Evolutionary conservation across 192 early-diverging fungal genomes (phyloP).

Genomic region (Fimicolochytrium jonesii): DNA sequence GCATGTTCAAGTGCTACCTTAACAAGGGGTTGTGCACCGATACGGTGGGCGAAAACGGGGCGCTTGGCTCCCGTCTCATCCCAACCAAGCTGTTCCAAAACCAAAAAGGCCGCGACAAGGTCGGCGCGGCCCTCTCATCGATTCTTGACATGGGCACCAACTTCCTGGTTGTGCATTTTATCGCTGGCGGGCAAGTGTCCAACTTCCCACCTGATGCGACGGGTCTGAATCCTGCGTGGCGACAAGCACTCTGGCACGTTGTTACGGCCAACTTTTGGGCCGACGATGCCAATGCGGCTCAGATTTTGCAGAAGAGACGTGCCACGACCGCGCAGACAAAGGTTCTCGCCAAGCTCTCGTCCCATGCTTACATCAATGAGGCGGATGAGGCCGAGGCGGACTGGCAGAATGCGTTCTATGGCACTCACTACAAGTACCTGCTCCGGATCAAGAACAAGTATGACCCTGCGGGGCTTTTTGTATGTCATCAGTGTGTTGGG

Average conservation of each 20-base stretch:
- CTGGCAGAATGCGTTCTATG: conserved; percentile 45
- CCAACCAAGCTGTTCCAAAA: not conserved
- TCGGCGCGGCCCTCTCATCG: not conserved
- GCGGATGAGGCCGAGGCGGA: conserved; percentile 38
- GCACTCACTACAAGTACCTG: conserved; percentile 41
- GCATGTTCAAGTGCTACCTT: not conserved
- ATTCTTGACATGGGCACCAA: not conserved
- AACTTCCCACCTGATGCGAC: not conserved
- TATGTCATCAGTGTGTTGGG: conserved; percentile 43
- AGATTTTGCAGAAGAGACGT: not conserved
- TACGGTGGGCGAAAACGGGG: not conserved
- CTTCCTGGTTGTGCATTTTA: conserved; percentile 1
- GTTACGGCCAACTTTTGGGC: conserved; percentile 3
- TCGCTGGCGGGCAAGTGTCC: not conserved
- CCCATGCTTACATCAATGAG: conserved; percentile 46
- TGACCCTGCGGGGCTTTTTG: conserved; percentile 44
- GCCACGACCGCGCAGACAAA: not conserved
- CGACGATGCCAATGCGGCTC: not conserved
- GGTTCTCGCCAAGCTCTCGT: not conserved
- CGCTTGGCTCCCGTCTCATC: conserved; percentile 1
- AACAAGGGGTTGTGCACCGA: not conserved
- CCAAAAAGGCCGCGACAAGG: not conserved
- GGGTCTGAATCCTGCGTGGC: conserved; percentile 35
- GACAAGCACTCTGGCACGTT: conserved; percentile 23
- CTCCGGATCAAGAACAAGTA: conserved; percentile 35